Evolutionary conservation across 176 grass and related monocot species (phyloP), one percentile per base, ranked within the genome.

Genomic region (Oryza rufipogon): DNA sequence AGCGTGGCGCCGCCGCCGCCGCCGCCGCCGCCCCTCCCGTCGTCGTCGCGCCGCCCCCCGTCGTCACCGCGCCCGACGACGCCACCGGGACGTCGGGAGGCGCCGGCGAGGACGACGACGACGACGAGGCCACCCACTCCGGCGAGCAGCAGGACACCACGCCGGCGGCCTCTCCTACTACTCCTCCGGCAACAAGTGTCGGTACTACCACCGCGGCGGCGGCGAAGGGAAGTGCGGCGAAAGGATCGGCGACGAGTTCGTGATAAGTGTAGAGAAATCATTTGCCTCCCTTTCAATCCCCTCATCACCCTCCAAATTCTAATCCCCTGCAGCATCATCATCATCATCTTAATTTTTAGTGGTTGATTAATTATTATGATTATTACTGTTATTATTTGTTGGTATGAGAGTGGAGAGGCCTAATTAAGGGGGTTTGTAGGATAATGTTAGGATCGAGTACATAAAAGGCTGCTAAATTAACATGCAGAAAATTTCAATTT

Each of bases 181-280:
- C 88, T 80, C 13, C 84, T 51, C 58, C 76, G 11, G 13, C 81
- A 30, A 78, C 10, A 61, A 80, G 74, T 54, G 70, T 32, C 13
- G 63, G 72, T 46, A 74, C 80, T 0, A 17, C 72, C 2, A 17
- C 72, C 2, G 19, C 80, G 2, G 56, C 67, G 22, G 74, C 58
- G 26, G 32, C 82, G 32, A 42, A 90, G 86, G 70, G 87, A 92
- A 23, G 28, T 28, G 28, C 74, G 26, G 32, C 82, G 32, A 42
- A 90, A 88, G 70, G 87, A 92, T 85, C 90, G 10, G 64, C 77
- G 3, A 84, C 78, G 26, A 83, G 87, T 73, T 92, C 87, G 54
- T 90, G 85, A 90, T 79, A 92, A 86, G 80, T 94, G 80, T 87
- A 87, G 76, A 89, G 60, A 75, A 44, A 44, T 73, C 85, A 85